Evolutionary conservation across 2,329 filamentous ascomycete species (phyloP), one percentile per base, ranked within the genome.

Genomic region (Aotearoamyces nothofagi): DNA sequence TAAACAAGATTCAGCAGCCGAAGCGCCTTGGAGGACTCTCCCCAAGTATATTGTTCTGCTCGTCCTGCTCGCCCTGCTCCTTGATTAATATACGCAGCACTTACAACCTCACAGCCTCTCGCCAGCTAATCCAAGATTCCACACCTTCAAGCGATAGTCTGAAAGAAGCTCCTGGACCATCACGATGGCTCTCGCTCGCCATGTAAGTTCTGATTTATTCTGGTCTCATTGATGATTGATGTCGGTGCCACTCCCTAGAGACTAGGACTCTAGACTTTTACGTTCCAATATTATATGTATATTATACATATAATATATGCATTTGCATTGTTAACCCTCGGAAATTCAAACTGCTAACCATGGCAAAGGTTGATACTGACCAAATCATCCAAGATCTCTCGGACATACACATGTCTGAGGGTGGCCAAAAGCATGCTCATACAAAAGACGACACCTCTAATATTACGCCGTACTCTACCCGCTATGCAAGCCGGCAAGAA

Each of bases 391-490:
- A 57, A 31, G 57, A 54, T 13, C 58, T 74, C 24, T 60, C 63
- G 26, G 57, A 63, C 37, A 36, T 53, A 14, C 46, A 56, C 23
- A 47, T 57, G 33, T 51, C 47, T 12, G 46, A 53, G 20, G 46
- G 52, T 22, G 47, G 50, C 6, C 36, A 44, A 4, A 35, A 36
- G 9, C 45, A 49, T 31, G 29, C 59, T 16, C 55, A 56, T 27
- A 52, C 50, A 11, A 41, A 48, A n/a, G 55, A 51, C 19, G 50
- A 52, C 7, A 55, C 57, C n/a, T 56, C 56, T 5, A 66, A 69
- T 39, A 58, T 60, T 7, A 72, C 65, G 3, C 56, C 69, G 39
- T 75, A 73, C 44, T 62, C 63, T 2, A 67, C 59, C 12, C 57
- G 62, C 23, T 75, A 74, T 48, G 59, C 66, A 12, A 59, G 58